Evolutionary conservation across 2,329 filamentous ascomycete species (phyloP), one percentile per base, ranked within the genome.

Genomic region (Emericellopsis atlantica): DNA sequence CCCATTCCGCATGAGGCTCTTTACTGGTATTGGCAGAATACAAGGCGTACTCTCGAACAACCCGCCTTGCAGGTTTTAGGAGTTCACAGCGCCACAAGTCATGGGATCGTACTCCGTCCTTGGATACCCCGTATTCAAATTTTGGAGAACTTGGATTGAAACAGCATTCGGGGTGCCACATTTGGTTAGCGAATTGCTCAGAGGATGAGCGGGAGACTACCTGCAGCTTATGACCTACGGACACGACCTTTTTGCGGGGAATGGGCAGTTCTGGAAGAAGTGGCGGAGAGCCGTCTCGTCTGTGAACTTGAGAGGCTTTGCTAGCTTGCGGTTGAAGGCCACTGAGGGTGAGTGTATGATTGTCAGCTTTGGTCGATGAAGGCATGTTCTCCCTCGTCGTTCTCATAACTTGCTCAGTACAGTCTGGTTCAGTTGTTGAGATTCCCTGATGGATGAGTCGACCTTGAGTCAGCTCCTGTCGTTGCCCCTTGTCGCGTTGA

Each of bases 371-470:
- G 6, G 26, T 12, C 9, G 26, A 29, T 12, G 7, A 37, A 10
- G 22, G 34, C 12, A 24, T 5, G 7, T 4, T 2, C n/a, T 15
- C 4, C 4, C 9, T 15, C 4, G 32, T 8, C 9, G 32, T 2
- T 22, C 4, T 21, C 5, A 21, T 21, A 7, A 43, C 45, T 43
- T 37, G 44, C 45, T 39, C 22, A 41, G 40, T 14, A 41, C 32
- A 12, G 34, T 36, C 33, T 36, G 40, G 40, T 41, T 41, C 9
- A 41, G 16, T 4, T 32, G 40, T 33, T 41, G 40, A 6, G 26
- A 32, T 46, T 64, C 60, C 48, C 61, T 62, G 45, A 64, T 59
- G 46, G 63, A 63, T 44, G 56, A 60, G 49, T 63, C 60, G 45
- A 62, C 46, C 50, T 54, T 56, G 31, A 64, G 53, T 42, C 54